Conservation (phyloP, 1,284 basidiomycete species). For the Fomitiporia mediterranea region DNA sequence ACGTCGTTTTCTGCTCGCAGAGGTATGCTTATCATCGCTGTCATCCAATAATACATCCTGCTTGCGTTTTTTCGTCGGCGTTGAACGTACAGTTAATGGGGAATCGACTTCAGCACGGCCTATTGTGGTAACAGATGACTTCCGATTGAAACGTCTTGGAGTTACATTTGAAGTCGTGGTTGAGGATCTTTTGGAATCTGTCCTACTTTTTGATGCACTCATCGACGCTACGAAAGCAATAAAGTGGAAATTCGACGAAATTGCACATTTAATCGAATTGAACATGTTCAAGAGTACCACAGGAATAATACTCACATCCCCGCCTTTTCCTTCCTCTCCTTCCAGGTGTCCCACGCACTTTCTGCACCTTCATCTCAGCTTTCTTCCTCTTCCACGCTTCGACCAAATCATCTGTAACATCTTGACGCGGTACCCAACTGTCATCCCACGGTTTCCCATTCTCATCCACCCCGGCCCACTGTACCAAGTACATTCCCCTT, state of each 20-base stretch:
- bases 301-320: not conserved
- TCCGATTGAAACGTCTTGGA: not conserved
- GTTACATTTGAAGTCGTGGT: not conserved
- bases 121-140: not conserved
- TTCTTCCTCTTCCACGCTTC: conserved; percentile 20
- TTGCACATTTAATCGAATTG: not conserved
- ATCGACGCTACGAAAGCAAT: not conserved
- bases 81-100: not conserved
- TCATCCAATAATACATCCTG: not conserved
- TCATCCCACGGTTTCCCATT: conserved; percentile 19
- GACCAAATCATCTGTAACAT: conserved; percentile 20
- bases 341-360: conserved; percentile 2
- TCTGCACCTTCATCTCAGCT: conserved; percentile 1
- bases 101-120: not conserved
- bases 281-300: not conserved
- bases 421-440: conserved; percentile 18
- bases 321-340: not conserved
- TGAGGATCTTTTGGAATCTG: not conserved
- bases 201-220: not conserved
- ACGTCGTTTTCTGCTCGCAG: conserved; percentile 2
- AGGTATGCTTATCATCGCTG: not conserved
- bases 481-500: conserved; percentile 6
- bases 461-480: conserved; percentile 16
- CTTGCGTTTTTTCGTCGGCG: conserved; percentile 2
- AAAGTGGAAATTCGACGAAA: not conserved